phyloP scores from a whole-genome alignment of 2,329 filamentous ascomycete species.

The Curvularia spicifera region DNA sequence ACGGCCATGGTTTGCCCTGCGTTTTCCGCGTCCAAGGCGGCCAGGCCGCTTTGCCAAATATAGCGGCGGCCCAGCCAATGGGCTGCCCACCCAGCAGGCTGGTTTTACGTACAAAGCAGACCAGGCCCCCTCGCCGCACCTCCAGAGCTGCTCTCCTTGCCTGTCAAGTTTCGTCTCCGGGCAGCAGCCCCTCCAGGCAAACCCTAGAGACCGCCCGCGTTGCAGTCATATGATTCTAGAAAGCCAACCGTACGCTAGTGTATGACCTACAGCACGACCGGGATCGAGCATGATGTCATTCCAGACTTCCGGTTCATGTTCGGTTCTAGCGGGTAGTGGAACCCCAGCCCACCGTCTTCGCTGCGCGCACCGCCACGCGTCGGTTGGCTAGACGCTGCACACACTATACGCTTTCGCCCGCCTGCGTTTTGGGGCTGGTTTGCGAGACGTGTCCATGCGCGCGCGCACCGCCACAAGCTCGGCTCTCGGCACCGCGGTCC shows the following conservation, averaged over 20 bases:
- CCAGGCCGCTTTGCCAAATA: slow-evolving; percentile 15
- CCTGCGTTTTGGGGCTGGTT: not conserved
- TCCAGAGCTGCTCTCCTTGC: not conserved
- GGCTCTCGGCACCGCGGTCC: not conserved
- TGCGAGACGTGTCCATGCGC: slow-evolving; percentile 3
- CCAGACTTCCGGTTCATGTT: slow-evolving; percentile 12
- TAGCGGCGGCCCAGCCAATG: slow-evolving; percentile 12
- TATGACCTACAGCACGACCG: slow-evolving; percentile 7
- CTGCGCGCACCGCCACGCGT: slow-evolving; percentile 8
- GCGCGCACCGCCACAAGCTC: slow-evolving; percentile 10
- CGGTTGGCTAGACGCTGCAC: not conserved
- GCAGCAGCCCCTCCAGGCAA: not conserved
- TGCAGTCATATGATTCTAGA: slow-evolving; percentile 1
- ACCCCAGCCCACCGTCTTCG: not conserved
- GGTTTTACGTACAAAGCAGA: slow-evolving; percentile 22
- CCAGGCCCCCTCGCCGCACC: not conserved
- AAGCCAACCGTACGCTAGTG: slow-evolving; percentile 6
- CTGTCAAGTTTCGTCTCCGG: not conserved
- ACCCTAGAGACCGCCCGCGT: not conserved
- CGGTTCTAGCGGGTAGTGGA: slow-evolving; percentile 17
- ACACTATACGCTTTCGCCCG: not conserved
- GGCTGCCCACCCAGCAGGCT: slow-evolving; percentile 7
- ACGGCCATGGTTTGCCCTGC: slow-evolving; percentile 15
- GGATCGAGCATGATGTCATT: slow-evolving; percentile 15
- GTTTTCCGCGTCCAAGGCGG: slow-evolving; percentile 9